Evolutionary conservation across 2,329 filamentous ascomycete genomes (phyloP), one percentile per base, ranked within the genome.

Genomic region (Botryosphaeria dothidea): DNA sequence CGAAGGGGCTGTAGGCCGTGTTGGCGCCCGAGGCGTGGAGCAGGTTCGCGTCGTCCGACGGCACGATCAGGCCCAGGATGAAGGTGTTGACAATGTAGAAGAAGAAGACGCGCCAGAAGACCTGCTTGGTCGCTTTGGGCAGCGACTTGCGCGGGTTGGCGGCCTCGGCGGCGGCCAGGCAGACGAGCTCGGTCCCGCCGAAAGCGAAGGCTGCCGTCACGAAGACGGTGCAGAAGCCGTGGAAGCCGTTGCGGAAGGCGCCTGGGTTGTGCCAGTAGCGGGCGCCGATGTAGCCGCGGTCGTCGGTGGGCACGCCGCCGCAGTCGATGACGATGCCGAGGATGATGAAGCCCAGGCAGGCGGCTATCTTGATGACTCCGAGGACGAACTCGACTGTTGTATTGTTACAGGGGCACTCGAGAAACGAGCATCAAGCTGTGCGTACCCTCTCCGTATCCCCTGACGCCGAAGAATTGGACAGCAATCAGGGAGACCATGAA

Each of bases 1-100:
- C 93, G 76, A 97, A 97, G 1, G 94, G 94, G 2, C 92, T 96
- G 1, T 92, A 90, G 29, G 88, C 87, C 46, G 89, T 86, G 74
- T 93, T 87, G 57, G 85, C 85, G 19, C 82, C 81, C 63, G 81
- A 85, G 21, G 76, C 80, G 13, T 82, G 82, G 1, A 92, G 81
- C 0, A 97, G 88, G 3, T 84, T 81, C 0, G 73, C 62, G 67
- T 96, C 86, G 71, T 86, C 80, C 75, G 90, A 93, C 0, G 90
- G 90, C 0, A 97, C 92, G 2, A 97, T 83, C 0, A 97, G 84
- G 27, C 94, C 92, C 65, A 97, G 88, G 3, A 97, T 81, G 4
- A 78, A 73, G 3, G 81, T 73, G 88, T 87, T 13, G 97, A 84
- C 1, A 91, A 91, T 67, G 71, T 82, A 82, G 74, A 82, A 82